Evolutionary conservation across 306 rosid genomes (phyloP).

Genomic region (Sechiopsis laciniata): DNA sequence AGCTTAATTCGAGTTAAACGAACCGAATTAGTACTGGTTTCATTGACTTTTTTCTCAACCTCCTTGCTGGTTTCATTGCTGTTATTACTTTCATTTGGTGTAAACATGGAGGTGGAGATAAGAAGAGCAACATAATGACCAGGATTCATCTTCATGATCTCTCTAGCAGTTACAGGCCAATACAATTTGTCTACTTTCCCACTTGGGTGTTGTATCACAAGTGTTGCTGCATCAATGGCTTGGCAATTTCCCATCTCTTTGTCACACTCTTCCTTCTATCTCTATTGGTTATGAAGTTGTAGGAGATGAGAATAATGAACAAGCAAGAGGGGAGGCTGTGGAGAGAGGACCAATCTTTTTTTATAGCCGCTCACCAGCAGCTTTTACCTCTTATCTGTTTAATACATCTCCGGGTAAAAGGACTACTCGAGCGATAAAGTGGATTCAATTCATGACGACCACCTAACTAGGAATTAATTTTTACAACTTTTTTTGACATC

Average conservation of each 20-base stretch:
- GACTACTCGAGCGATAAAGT: no score
- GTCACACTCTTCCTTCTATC: background rate
- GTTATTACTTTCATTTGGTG: slow-evolving; percentile 33
- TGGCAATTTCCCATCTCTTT: slow-evolving; percentile 84
- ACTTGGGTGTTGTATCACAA: slow-evolving; percentile 76
- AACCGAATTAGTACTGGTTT: slow-evolving; percentile 32
- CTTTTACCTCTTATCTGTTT: slow-evolving; percentile 18
- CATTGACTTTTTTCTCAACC: background rate
- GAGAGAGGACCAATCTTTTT: slow-evolving; percentile 17
- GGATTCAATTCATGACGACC: no score
- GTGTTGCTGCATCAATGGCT: slow-evolving; percentile 87
- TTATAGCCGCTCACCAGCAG: slow-evolving; percentile 26
- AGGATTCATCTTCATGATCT: slow-evolving; percentile 78
- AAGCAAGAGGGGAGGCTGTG: slow-evolving; percentile 21
- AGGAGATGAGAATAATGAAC: slow-evolving; percentile 19
- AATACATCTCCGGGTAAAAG: background rate
- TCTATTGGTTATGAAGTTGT: slow-evolving; percentile 16
- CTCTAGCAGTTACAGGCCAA: slow-evolving; percentile 72
- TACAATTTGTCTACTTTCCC: slow-evolving; percentile 77
- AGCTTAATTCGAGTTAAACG: slow-evolving; percentile 90
- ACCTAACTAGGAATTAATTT: no score
- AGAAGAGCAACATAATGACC: slow-evolving; percentile 96
- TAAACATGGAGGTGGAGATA: slow-evolving; percentile 73
- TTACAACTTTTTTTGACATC: no score
- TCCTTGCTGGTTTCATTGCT: slow-evolving; percentile 5